Evolutionary conservation across 2,329 filamentous ascomycete species (phyloP), one percentile per base, ranked within the genome.

Genomic region (Arthrobotrys sinensis): DNA sequence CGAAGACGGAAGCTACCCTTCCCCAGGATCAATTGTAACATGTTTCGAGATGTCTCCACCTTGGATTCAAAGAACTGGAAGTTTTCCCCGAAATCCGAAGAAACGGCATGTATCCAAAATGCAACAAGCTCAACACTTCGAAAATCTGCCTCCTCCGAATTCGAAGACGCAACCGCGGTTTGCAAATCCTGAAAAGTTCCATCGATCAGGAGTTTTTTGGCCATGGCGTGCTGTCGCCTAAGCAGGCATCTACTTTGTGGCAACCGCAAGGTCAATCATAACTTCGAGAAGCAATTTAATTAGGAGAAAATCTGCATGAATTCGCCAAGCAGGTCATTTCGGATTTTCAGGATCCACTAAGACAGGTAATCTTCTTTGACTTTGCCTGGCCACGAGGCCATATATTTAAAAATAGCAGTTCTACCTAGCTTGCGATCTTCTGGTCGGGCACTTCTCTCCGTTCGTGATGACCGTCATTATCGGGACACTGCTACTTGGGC

Each of bases 21-120:
- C 55, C 14, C 55, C 36, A n/a, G 19, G 55, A 3, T n/a, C 36
- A 16, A 43, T 43, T 60, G 55, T 60, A 60, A 60, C 55, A 60
- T 60, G 55, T 60, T 60, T 60, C 55, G 40, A 60, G 34, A 43
- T 60, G 16, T 60, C 55, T 38, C 55, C 55, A 60, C 55, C 14
- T 24, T 8, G 55, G n/a, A 38, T 38, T 21, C 55, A n/a, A 4
- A 57, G 32, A 40, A 5, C 34, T 43, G 55, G 55, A 43, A 60
- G 12, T 28, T 60, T 21, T 43, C 28, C 36, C 55, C 55, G 43
- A 60, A 60, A 19, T 60, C 55, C 55, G 55, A 43, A 3, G 36
- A 60, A 43, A 43, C 36, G 8, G 36, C 14, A 32, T 32, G 32
- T 57, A 57, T 38, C 1, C 16, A 21, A 60, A 60, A 60, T 60